Base-by-base conservation (phyloP, 768 basidiomycete species). In the Leccinum boreale region DNA sequence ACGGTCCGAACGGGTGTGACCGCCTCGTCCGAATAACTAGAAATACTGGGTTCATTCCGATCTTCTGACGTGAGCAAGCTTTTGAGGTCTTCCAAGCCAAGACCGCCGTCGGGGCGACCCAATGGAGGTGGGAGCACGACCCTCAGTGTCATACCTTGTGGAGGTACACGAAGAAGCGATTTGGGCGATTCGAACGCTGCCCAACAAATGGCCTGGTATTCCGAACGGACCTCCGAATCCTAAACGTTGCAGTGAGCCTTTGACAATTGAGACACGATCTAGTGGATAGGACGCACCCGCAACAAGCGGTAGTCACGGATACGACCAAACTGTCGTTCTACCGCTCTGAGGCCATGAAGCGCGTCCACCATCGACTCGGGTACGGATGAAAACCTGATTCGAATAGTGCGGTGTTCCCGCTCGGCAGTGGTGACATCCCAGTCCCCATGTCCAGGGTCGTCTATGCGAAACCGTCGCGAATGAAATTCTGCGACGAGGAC, bases 291-390 rank as follows among this genome's bases (percentile, higher is more conserved):
- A 69, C 74, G 21, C 63, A 82, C 83, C 70, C 76, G 74, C 31
- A 68, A 58, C 42, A 79, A 72, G 46, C 70, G 67, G 49, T 74
- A 81, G 53, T 81, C 79, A 26, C 74, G 67, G 33, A 85, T 64
- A 9, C 74, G 69, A 14, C 84, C 84, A 67, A 79, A 84, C 54
- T 76, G 78, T 17, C 76, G 75, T 70, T 89, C 86, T 28, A 87
- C 62, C 8, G 77, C 80, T 48, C 81, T 79, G 55, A 87, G 65
- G 48, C 85, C 74, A 48, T 80, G 74, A 8, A 79, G 75, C 5
- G 78, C 80, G 23, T 87, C 81, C 5, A 75, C 69, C 62, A 84
- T 79, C 33, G 79, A 80, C 3, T 63, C 67, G 15, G 82, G 67
- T 9, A 74, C 71, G 44, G 69, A 68, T 65, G 74, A 78, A 49